Conservation (phyloP, 306 rosid genomes). For the Phaseolus lunatus region DNA sequence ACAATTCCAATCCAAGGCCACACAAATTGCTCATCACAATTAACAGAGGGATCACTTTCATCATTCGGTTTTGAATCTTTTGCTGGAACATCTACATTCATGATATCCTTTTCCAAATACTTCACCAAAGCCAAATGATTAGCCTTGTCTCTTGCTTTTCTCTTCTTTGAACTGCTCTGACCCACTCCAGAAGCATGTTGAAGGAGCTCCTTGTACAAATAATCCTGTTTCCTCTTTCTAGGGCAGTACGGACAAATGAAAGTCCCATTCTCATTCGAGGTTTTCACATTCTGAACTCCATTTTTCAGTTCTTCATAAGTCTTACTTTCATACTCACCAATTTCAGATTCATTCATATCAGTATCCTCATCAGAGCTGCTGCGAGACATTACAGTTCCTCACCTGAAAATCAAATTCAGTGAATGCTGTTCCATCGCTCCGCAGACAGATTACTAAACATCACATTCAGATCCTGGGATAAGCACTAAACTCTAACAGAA, state of each 20-base stretch:
- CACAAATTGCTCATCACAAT: conserved; percentile 77
- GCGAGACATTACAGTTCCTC: conserved; percentile 55
- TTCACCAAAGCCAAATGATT: conserved; percentile 79
- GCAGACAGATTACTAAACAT: not conserved
- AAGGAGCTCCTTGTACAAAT: conserved; percentile 67
- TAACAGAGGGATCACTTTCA: conserved; percentile 49
- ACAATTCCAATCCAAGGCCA: conserved; percentile 96
- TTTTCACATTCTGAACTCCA: conserved; percentile 69
- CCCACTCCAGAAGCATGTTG: conserved; percentile 99
- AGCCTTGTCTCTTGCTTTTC: conserved; percentile 76
- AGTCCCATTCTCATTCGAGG: conserved; percentile 63
- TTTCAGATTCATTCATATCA: conserved; percentile 71
- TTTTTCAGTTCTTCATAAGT: conserved; percentile 68
- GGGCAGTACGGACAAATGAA: conserved; percentile 87
- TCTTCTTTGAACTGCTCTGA: conserved; percentile 77
- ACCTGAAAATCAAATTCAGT: conserved; percentile 47
- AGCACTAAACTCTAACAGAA: not conserved
- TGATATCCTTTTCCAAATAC: conserved; percentile 73
- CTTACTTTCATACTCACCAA: conserved; percentile 68
- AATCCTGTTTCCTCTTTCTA: conserved; percentile 72
- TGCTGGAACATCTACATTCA: conserved; percentile 53
- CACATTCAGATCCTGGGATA: not conserved
- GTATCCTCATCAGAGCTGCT: conserved; percentile 66
- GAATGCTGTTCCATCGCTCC: too few species aligned
- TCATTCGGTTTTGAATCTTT: conserved; percentile 37